A percentile compares a stretch with the other conserved stretches of the same genome.
Evolutionary conservation across 2,329 filamentous ascomycete genomes (phyloP).

Genomic region (Aspergillus floridensis): DNA sequence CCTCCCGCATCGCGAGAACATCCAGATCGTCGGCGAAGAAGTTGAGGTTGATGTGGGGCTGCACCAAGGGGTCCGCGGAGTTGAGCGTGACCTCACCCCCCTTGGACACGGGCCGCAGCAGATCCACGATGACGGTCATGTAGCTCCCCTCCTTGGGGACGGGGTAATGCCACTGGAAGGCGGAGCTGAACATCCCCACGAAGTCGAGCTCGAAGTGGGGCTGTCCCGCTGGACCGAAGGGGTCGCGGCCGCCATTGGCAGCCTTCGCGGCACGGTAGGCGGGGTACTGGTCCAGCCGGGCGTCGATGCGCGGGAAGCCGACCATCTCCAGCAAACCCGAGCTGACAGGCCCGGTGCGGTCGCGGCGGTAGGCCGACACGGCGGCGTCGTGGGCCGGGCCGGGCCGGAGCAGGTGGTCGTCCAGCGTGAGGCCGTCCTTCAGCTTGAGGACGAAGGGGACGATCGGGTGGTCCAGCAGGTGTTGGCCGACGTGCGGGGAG

Average conservation of each 20-base stretch:
- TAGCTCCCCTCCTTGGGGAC: constrained; percentile 48
- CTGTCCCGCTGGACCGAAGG: constrained; percentile 56
- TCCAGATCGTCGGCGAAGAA: constrained; percentile 50
- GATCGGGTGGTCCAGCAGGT: constrained; percentile 41
- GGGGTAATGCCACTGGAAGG: constrained; percentile 52
- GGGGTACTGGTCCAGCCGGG: constrained; percentile 34
- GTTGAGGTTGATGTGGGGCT: constrained; percentile 46
- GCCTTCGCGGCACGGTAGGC: constrained; percentile 49
- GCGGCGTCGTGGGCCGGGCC: constrained; percentile 34
- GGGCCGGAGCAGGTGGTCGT: constrained; percentile 41
- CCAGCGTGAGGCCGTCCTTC: constrained; percentile 43
- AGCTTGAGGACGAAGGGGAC: constrained; percentile 43
- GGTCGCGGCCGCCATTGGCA: constrained; percentile 46
- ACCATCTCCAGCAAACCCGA: constrained; percentile 52
- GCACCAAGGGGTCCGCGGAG: constrained; percentile 36
- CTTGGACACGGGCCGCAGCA: constrained; percentile 49
- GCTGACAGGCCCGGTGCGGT: constrained; percentile 42
- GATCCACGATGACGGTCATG: constrained; percentile 57
- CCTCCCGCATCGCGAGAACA: constrained; percentile 59
- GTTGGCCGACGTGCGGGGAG: constrained; percentile 30
- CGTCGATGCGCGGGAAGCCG: constrained; percentile 43
- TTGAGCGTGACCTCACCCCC: constrained; percentile 39
- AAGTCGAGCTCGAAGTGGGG: constrained; percentile 64
- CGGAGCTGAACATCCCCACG: constrained; percentile 55
- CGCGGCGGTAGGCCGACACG: constrained; percentile 37